phyloP scores from a whole-genome alignment of 2,329 filamentous ascomycete species.

The Nothomitra cinnamomea region DNA sequence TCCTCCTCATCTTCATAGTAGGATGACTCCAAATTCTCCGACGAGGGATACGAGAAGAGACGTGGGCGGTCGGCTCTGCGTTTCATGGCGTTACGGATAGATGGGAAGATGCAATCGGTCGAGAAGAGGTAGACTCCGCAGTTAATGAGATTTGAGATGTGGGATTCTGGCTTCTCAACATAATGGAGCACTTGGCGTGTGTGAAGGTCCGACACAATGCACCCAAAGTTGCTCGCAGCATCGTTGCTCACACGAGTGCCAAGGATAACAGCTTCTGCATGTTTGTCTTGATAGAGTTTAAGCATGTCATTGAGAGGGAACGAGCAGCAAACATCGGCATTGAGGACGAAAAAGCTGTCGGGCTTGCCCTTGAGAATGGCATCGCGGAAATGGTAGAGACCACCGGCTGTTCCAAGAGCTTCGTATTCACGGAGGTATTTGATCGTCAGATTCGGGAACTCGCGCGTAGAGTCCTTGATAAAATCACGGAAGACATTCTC shows the following conservation, averaged over 20 bases:
- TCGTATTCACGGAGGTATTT: slow-evolving; percentile 97
- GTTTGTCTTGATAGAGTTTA: slow-evolving; percentile 80
- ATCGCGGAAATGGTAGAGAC: slow-evolving; percentile 98
- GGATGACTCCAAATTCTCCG: slow-evolving; percentile 70
- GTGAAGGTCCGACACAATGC: slow-evolving; percentile 87
- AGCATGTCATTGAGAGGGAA: slow-evolving; percentile 96
- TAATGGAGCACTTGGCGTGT: slow-evolving; percentile 95
- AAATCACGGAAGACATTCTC: slow-evolving; percentile 94
- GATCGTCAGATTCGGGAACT: slow-evolving; percentile 77
- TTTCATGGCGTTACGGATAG: slow-evolving; percentile 88
- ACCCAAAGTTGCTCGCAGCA: slow-evolving; percentile 88
- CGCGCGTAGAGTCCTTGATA: slow-evolving; percentile 74
- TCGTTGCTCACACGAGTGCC: slow-evolving; percentile 85
- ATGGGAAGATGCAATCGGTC: slow-evolving; percentile 90
- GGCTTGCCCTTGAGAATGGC: slow-evolving; percentile 91
- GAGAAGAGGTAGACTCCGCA: slow-evolving; percentile 97
- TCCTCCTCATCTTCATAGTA: slow-evolving; percentile 55
- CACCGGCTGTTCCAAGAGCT: slow-evolving; percentile 85
- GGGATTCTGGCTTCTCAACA: slow-evolving; percentile 95
- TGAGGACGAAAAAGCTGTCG: slow-evolving; percentile 91
- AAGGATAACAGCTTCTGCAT: slow-evolving; percentile 90
- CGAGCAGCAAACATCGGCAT: slow-evolving; percentile 96
- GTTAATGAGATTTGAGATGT: slow-evolving; percentile 98
- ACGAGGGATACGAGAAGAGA: slow-evolving; percentile 86
- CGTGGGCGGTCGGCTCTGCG: slow-evolving; percentile 81